Conservation (phyloP, 2,329 filamentous ascomycete species). For the Chaetothyriales sp. region DNA sequence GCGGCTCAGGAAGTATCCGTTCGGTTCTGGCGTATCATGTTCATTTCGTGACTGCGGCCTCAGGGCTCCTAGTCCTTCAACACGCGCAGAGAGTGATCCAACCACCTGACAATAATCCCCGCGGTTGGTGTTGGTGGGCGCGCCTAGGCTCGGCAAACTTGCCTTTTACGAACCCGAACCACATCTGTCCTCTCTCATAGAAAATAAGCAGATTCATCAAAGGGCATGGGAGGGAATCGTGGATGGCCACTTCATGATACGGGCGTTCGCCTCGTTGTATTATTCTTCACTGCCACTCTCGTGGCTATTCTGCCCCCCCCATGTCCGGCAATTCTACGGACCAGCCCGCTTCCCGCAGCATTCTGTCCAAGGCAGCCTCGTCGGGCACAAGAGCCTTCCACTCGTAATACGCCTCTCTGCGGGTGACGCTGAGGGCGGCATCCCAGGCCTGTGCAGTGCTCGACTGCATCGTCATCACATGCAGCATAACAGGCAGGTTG, state of each 20-base stretch:
- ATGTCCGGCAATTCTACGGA: background rate
- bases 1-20: background rate
- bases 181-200: too few relatives aligned
- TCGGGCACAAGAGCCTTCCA: background rate
- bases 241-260: background rate
- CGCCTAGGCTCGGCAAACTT: background rate
- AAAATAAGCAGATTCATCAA: too few relatives aligned
- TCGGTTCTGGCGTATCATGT: background rate
- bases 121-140: background rate
- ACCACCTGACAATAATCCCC: too few relatives aligned
- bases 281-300: background rate
- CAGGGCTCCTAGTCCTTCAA: background rate
- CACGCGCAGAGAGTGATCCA: background rate
- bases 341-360: background rate
- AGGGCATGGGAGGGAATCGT: too few relatives aligned
- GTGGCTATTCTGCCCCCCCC: background rate
- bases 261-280: background rate
- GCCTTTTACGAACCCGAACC: background rate
- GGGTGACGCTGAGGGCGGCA: background rate
- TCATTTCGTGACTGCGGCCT: background rate
- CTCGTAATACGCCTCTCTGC: background rate
- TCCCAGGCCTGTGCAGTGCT: background rate
- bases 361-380: background rate
- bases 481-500: background rate
- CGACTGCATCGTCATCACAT: background rate